Evolutionary conservation across 2,329 filamentous ascomycete genomes (phyloP).

Genomic region (Phaeosphaeria sp.): DNA sequence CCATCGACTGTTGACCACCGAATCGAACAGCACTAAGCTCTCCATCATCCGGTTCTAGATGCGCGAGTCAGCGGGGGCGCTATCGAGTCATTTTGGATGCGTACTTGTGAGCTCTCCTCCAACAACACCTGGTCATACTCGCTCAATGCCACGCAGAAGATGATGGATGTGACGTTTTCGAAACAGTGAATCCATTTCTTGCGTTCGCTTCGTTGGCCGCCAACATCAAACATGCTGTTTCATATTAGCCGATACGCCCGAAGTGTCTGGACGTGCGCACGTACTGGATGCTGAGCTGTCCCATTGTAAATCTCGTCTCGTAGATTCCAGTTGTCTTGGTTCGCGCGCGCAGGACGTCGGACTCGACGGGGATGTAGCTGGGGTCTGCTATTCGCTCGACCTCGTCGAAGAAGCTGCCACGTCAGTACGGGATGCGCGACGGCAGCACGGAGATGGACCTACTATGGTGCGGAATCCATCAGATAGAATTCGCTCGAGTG

Average conservation of each 20-base stretch:
- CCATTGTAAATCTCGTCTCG: conserved; percentile 98
- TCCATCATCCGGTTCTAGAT: conserved; percentile 98
- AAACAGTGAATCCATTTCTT: conserved; percentile 99
- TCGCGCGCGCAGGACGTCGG: conserved; percentile 91
- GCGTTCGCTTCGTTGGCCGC: conserved; percentile 92
- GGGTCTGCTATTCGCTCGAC: conserved; percentile 81
- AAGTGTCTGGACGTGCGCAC: conserved; percentile 45
- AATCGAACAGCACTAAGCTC: conserved; percentile 93
- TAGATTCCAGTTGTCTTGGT: conserved; percentile 99
- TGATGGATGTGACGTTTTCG: conserved; percentile 99
- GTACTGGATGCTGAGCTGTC: conserved; percentile 97
- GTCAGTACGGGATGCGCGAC: conserved; percentile 17
- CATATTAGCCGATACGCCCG: conserved; percentile 35
- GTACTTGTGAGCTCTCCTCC: conserved; percentile 95
- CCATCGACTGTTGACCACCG: conserved; percentile 98
- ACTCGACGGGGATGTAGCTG: conserved; percentile 91
- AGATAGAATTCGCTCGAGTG: conserved; percentile 98
- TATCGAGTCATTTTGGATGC: conserved; percentile 32
- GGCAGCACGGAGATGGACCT: conserved; percentile 47
- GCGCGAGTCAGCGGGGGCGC: conserved; percentile 29
- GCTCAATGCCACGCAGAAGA: conserved; percentile 97
- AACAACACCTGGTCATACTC: conserved; percentile 98
- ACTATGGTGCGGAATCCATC: conserved; percentile 99
- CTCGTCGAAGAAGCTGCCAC: conserved; percentile 89
- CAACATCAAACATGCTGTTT: conserved; percentile 96